These are phyloP conservation scores for Tagetes erecta DNA, from an alignment of 129 eudicot species.

Conservation along the genomic window DNA sequence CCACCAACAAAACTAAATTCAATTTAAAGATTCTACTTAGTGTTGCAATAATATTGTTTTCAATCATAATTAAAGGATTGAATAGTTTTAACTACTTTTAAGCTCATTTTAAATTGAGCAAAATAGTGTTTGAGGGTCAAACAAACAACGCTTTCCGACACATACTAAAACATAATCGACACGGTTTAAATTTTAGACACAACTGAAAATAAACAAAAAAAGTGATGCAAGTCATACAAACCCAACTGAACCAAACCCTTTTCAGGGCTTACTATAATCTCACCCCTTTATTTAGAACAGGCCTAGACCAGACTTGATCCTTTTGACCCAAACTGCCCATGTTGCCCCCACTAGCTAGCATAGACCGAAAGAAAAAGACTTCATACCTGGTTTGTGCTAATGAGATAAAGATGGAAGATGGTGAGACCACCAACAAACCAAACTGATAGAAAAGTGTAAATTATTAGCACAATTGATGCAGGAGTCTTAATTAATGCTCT, in stretches of 20 bases:
- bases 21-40: background rate
- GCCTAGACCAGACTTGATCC: background rate
- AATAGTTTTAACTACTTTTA: background rate
- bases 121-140: background rate
- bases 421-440: slow-evolving; percentile 95
- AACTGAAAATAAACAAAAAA: background rate
- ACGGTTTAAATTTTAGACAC: background rate
- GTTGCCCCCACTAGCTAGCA: background rate
- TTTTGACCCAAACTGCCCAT: background rate
- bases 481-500: slow-evolving; percentile 65
- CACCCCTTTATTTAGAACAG: background rate
- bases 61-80: background rate
- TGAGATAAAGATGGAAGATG: slow-evolving; percentile 72
- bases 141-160: background rate
- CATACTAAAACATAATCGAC: no score
- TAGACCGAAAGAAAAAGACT: background rate
- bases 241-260: background rate
- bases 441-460: slow-evolving; percentile 61
- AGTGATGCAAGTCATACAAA: background rate
- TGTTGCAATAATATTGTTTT: background rate
- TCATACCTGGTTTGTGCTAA: slow-evolving; percentile 85
- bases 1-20: background rate
- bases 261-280: background rate
- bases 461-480: slow-evolving; percentile 64
- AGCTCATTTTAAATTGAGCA: background rate